Evolutionary conservation across 176 grass and related monocot genomes (phyloP), one percentile per base, ranked within the genome.

Genomic region (Coix lacrymajobi): DNA sequence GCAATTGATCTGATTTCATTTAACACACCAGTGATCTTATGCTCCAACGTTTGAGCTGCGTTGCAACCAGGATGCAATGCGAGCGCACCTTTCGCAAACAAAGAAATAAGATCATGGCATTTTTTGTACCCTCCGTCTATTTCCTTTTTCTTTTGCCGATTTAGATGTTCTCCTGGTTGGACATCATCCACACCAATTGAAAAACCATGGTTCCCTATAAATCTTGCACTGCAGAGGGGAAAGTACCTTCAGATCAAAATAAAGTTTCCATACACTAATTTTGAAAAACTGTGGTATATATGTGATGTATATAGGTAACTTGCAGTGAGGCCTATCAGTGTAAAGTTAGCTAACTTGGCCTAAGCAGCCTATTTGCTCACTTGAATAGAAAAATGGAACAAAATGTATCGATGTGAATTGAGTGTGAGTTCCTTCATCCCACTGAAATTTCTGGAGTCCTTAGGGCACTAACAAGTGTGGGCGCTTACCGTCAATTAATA

Each of bases 201-300:
- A 81, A 98, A 98, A 57, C 95, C 95, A 91, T 98, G 95, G 71
- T 98, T 98, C 36, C 95, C 92, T 69, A 98, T 95, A 91, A 94
- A 98, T 78, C 95, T 98, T 62, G 95, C 95, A 95, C 95, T 98
- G 75, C 70, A 91, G 31, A 63, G 43, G 37, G n/a, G 10, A 56
- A 48, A n/a, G 79, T 24, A 29, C 38, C 60, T 56, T 81, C 43
- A 75, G 34, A 89, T 78, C 65, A 89, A 71, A 74, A 89, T 30
- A 72, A 69, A 62, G 14, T n/a, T 11, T 79, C 63, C 25, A 43
- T 28, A 5, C 22, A 56, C 57, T 66, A 78, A 31, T 65, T 71
- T 65, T 11, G 4, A 58, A 56, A 37, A 46, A 45, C 5, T 79
- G 66, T 61, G 24, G 29, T 31, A 31, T 13, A 45, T 51, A 66